Conservation (phyloP, 2,329 filamentous ascomycete species). For the Didymella keratinophila region DNA sequence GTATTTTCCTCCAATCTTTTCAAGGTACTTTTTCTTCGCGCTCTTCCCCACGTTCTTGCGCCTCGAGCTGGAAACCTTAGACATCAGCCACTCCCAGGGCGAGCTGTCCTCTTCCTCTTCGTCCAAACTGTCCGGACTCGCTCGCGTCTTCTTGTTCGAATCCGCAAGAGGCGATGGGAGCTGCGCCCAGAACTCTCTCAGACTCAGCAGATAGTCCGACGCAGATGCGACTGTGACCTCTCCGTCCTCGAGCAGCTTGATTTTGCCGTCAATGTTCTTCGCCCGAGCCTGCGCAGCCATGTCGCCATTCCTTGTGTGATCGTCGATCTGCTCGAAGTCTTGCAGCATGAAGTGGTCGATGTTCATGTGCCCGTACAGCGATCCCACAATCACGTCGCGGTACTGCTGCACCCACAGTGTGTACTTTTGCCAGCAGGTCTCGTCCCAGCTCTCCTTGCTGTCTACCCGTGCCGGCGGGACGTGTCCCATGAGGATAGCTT, state of each 20-base stretch:
- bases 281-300: slow-evolving; percentile 46
- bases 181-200: slow-evolving; percentile 79
- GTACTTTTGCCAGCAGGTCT: slow-evolving; percentile 98
- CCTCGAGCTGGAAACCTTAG: slow-evolving; percentile 18
- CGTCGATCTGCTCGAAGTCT: slow-evolving; percentile 78
- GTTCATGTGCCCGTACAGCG: slow-evolving; percentile 95
- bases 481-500: slow-evolving; percentile 92
- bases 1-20: slow-evolving; percentile 79
- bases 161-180: slow-evolving; percentile 62
- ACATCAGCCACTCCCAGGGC: slow-evolving; percentile 32
- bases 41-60: slow-evolving; percentile 37
- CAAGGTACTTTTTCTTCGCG: slow-evolving; percentile 65
- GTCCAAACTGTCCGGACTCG: slow-evolving; percentile 13
- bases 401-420: slow-evolving; percentile 89
- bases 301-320: slow-evolving; percentile 58
- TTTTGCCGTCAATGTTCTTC: slow-evolving; percentile 54
- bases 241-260: slow-evolving; percentile 46
- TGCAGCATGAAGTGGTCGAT: slow-evolving; percentile 96
- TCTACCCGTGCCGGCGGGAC: slow-evolving; percentile 88
- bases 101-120: slow-evolving; percentile 32
- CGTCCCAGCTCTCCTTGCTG: slow-evolving; percentile 90
- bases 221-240: slow-evolving; percentile 71
- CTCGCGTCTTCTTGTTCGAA: slow-evolving; percentile 25
- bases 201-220: slow-evolving; percentile 79
- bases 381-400: slow-evolving; percentile 83